Evolutionary conservation across 306 rosid genomes (phyloP).

Genomic region (Trifolium subterraneum): DNA sequence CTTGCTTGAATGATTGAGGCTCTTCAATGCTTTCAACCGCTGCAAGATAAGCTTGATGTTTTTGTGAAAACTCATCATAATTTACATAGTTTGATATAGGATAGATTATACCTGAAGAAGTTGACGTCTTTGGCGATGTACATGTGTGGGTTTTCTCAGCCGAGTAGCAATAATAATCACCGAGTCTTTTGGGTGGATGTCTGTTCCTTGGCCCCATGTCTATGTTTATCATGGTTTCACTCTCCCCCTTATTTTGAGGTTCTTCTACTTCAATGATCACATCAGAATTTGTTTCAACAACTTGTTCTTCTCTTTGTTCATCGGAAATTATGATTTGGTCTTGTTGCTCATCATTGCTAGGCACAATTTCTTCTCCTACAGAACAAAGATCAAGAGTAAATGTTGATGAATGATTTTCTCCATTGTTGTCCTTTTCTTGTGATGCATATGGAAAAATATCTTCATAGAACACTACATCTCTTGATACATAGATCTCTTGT

Average conservation of each 20-base stretch:
- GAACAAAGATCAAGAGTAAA: not conserved
- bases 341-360: not conserved
- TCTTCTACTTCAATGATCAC: not conserved
- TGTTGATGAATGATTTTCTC: not conserved
- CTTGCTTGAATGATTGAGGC: not conserved
- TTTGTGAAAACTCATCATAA: slow-evolving; percentile 1
- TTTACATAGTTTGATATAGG: not conserved
- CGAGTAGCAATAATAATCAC: not conserved
- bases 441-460: not conserved
- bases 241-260: not conserved
- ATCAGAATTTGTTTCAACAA: not conserved
- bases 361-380: not conserved
- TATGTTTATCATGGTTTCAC: not conserved
- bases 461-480: not conserved
- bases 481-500: not conserved
- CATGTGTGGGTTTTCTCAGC: not conserved
- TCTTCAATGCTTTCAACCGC: not conserved
- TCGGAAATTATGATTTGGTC: not conserved
- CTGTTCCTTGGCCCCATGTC: not conserved
- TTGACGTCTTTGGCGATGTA: not conserved
- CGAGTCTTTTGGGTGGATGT: not conserved
- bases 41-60: not conserved
- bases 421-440: not conserved
- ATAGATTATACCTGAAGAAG: not conserved
- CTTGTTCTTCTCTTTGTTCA: not conserved